Conservation (phyloP, 2,329 filamentous ascomycete genomes). For the Exophiala lecanii-corni region DNA sequence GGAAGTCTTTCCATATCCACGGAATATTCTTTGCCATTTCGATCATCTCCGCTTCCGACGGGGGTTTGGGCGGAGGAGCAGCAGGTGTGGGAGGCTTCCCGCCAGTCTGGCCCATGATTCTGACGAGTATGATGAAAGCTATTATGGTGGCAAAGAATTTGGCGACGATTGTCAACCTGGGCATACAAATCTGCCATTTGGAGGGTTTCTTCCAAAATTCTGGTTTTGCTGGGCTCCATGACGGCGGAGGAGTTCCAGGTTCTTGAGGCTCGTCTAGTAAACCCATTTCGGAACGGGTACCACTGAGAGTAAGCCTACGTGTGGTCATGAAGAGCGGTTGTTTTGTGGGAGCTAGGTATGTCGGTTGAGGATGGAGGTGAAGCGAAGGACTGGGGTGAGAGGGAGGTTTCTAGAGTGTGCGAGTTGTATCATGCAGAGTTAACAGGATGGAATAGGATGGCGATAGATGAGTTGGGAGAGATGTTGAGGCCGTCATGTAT, state of each 20-base stretch:
- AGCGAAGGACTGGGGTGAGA: slow-evolving; percentile 9
- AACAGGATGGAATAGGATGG: no score
- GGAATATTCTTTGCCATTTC: slow-evolving; percentile 22
- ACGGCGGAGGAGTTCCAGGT: slow-evolving; percentile 24
- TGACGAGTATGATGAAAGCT: slow-evolving; percentile 20
- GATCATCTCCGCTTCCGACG: slow-evolving; percentile 21
- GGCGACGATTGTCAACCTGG: slow-evolving; percentile 22
- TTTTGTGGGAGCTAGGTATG: no score
- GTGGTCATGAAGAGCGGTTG: slow-evolving; percentile 7
- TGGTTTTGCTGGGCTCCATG: slow-evolving; percentile 23
- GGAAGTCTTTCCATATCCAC: slow-evolving; percentile 28
- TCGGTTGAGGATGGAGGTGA: no score
- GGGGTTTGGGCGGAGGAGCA: slow-evolving; percentile 11
- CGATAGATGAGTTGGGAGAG: no score
- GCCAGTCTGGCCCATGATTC: slow-evolving; percentile 20
- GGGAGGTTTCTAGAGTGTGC: no score
- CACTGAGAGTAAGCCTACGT: slow-evolving; percentile 25
- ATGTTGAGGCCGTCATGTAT: slow-evolving; percentile 9
- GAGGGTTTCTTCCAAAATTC: slow-evolving; percentile 28
- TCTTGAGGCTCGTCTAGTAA: slow-evolving; percentile 22
- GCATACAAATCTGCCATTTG: slow-evolving; percentile 29
- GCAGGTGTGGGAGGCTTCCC: slow-evolving; percentile 9
- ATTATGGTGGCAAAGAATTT: slow-evolving; percentile 21
- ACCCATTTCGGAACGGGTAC: slow-evolving; percentile 27
- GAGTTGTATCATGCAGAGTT: no score